A percentile compares a stretch with the other conserved stretches of the same genome.
phyloP scores from a whole-genome alignment of 805 yeast genomes.

The Kodamaea lidongshanica region DNA sequence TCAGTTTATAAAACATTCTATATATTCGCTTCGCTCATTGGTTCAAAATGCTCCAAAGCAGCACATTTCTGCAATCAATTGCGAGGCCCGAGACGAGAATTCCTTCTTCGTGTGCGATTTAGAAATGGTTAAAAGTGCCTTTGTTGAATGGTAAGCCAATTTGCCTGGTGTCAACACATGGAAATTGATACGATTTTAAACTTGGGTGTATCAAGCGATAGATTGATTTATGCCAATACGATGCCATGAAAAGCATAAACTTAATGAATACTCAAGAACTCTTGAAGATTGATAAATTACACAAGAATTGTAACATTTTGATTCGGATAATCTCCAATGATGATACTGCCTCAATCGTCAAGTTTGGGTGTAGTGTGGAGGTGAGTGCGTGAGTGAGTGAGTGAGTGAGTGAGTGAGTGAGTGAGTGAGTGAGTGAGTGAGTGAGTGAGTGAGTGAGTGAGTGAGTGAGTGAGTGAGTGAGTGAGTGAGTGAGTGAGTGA shows the following conservation, averaged over 20 bases:
- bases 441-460: too few species aligned
- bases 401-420: too few species aligned
- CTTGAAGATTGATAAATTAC: constrained; percentile 58
- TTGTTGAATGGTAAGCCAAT: constrained; percentile 52
- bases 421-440: too few species aligned
- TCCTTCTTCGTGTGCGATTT: constrained; percentile 86
- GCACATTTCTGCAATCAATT: too few species aligned
- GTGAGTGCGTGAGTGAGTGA: too few species aligned
- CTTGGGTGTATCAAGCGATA: constrained; percentile 55
- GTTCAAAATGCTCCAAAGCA: too few species aligned
- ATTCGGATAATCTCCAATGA: constrained; percentile 88
- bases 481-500: too few species aligned
- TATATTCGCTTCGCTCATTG: too few species aligned
- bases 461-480: too few species aligned
- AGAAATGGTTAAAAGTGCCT: constrained; percentile 60
- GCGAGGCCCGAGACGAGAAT: constrained; percentile 73
- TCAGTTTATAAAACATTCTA: too few species aligned
- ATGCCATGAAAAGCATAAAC: constrained; percentile 48
- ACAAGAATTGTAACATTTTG: constrained; percentile 65
- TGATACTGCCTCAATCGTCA: constrained; percentile 74
- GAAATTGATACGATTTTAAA: constrained; percentile 67
- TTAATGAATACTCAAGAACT: constrained; percentile 82
- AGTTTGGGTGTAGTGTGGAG: constrained; percentile 73
- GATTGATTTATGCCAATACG: constrained; percentile 86
- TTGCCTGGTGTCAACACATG: constrained; percentile 76